A percentile compares a stretch with the other conserved stretches of the same genome.
Evolutionary conservation across 2,329 filamentous ascomycete genomes (phyloP).

Genomic region (Microsporum ferrugineum): DNA sequence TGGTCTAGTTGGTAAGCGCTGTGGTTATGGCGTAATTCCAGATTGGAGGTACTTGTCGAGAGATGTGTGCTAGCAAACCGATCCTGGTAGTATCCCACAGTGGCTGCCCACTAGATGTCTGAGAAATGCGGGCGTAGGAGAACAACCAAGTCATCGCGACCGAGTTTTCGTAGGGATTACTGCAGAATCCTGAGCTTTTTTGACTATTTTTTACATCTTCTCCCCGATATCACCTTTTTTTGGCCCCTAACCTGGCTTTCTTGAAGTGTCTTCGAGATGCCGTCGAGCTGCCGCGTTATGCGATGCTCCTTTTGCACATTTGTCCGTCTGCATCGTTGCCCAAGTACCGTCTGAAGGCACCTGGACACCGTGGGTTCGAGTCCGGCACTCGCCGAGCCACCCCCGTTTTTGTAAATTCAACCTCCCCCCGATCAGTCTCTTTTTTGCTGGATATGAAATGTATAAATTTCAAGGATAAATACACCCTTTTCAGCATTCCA

Average conservation of each 20-base stretch:
- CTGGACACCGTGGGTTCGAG: background rate
- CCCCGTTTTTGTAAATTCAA: background rate
- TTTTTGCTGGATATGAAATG: background rate
- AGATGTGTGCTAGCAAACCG: background rate
- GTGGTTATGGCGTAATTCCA: background rate
- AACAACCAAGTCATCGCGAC: conserved; percentile 5
- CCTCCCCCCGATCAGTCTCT: background rate
- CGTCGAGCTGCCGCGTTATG: background rate
- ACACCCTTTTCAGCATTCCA: background rate
- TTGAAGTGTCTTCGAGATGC: background rate
- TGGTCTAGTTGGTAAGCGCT: background rate
- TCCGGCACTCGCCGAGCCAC: background rate
- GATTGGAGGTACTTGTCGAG: background rate
- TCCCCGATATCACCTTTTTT: background rate
- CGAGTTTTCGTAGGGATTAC: conserved; percentile 1
- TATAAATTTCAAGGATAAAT: too few species aligned
- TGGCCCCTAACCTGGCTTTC: background rate
- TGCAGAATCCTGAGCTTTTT: conserved; percentile 1
- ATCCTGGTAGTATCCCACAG: background rate
- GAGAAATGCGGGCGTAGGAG: background rate
- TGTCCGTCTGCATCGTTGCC: background rate
- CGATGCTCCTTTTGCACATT: background rate
- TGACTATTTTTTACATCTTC: background rate
- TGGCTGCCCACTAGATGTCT: background rate
- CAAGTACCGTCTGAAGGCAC: background rate